Evolutionary conservation across 2,329 filamentous ascomycete species (phyloP), one percentile per base, ranked within the genome.

Genomic region (Aureobasidium sp.): DNA sequence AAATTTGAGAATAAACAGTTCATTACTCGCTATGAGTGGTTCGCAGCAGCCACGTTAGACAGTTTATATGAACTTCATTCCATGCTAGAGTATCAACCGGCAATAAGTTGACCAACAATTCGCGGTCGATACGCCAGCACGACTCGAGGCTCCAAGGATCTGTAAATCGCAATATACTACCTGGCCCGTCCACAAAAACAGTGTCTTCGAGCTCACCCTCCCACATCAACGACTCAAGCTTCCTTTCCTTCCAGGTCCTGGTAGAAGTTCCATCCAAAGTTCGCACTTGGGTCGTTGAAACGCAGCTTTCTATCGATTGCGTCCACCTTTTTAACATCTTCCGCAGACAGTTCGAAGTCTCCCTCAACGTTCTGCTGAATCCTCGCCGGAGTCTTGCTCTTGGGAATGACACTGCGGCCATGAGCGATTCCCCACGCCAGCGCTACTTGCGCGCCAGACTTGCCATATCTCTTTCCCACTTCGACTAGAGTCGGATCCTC

Each of bases 201-300:
- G 49, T 15, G 13, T 6, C 9, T 13, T 19, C 19, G 3, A 27
- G 7, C 33, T 5, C 10, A 25, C 2, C 15, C 11, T 19, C n/a
- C 21, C 23, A 25, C 19, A 29, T 21, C 42, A 13, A 43, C 27
- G 29, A 43, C 37, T 31, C 10, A 60, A 17, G 35, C 35, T 62
- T 75, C 68, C 70, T 82, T 82, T 3, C 83, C 83, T 57, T 86
- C 84, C 60, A 86, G 66, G 69, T 84, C 83, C 1, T 68, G 65
- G 64, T 82, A 86, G 65, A 85, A 84, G 8, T 82, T 73, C 70
- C 79, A 82, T 3, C 81, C 78, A 72, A 86, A 86, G 23, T 71
- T 74, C 7, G 67, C 72, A 45, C 76, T 80, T 4, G 82, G 78
- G 68, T 86, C 83, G 60, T 85, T 86, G 67, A 86, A 85, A 43